phyloP scores from a whole-genome alignment of 2,329 filamentous ascomycete genomes.

The Monilinia fructicola region DNA sequence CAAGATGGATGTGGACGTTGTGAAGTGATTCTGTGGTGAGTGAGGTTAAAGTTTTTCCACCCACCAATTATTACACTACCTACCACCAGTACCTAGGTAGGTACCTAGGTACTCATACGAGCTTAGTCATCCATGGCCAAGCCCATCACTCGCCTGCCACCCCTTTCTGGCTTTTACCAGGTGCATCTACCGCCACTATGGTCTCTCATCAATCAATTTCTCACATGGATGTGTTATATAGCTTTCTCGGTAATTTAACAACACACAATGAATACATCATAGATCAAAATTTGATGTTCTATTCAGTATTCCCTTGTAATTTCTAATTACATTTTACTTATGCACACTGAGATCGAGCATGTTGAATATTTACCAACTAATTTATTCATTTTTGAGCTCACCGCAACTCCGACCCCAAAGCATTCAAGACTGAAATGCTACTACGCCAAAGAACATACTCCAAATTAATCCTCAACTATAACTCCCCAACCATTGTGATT shows the following conservation, averaged over 20 bases:
- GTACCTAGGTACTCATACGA: no score
- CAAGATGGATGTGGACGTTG: not conserved
- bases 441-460: not conserved
- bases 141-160: not conserved
- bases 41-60: not conserved
- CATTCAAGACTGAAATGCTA: not conserved
- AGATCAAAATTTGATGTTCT: not conserved
- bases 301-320: not conserved
- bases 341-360: not conserved
- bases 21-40: not conserved
- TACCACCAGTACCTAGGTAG: no score
- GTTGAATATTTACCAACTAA: not conserved
- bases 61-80: not conserved
- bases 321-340: not conserved
- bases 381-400: not conserved
- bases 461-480: not conserved
- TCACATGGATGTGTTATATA: no score
- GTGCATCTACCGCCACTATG: no score
- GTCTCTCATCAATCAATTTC: no score
- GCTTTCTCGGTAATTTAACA: not conserved
- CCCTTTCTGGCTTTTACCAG: no score
- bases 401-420: conserved; percentile 5
- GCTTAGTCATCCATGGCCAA: not conserved
- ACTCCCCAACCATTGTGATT: not conserved
- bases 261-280: no score